Conservation (phyloP, 768 basidiomycete genomes). For the Jaapia argillacea region DNA sequence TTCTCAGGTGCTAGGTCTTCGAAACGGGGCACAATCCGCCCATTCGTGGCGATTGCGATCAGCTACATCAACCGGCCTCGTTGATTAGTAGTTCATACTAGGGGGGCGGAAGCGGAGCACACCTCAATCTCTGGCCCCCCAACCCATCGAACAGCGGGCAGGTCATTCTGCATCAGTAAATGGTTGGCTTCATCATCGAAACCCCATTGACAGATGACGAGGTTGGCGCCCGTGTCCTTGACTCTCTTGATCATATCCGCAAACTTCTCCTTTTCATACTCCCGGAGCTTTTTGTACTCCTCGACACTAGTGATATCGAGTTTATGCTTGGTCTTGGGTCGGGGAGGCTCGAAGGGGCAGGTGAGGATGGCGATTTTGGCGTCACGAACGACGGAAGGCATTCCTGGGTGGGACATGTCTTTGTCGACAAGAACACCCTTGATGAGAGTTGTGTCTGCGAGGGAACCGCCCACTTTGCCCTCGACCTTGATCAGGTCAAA, state of each 20-base stretch:
- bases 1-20: slow-evolving; percentile 90
- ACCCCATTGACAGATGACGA: slow-evolving; percentile 99
- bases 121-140: slow-evolving; percentile 99
- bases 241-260: slow-evolving; percentile 94
- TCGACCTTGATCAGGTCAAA: slow-evolving; percentile 99
- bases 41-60: slow-evolving; percentile 97
- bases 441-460: slow-evolving; percentile 92
- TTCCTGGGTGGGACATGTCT: slow-evolving; percentile 98
- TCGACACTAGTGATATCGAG: slow-evolving; percentile 94
- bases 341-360: slow-evolving; percentile 97
- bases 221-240: slow-evolving; percentile 93
- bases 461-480: slow-evolving; percentile 95
- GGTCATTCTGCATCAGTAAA: slow-evolving; percentile 92
- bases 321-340: slow-evolving; percentile 99
- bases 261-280: slow-evolving; percentile 96
- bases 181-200: slow-evolving; percentile 99
- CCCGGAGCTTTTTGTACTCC: slow-evolving; percentile 89
- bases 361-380: slow-evolving; percentile 95
- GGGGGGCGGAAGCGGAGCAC: slow-evolving; percentile 1
- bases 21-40: slow-evolving; percentile 95
- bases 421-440: slow-evolving; percentile 98
- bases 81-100: background rate
- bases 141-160: slow-evolving; percentile 98
- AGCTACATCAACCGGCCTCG: slow-evolving; percentile 37
- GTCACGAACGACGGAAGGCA: slow-evolving; percentile 83